Base-by-base conservation (phyloP, 331 rosid genomes). In the Ulmus americana region DNA sequence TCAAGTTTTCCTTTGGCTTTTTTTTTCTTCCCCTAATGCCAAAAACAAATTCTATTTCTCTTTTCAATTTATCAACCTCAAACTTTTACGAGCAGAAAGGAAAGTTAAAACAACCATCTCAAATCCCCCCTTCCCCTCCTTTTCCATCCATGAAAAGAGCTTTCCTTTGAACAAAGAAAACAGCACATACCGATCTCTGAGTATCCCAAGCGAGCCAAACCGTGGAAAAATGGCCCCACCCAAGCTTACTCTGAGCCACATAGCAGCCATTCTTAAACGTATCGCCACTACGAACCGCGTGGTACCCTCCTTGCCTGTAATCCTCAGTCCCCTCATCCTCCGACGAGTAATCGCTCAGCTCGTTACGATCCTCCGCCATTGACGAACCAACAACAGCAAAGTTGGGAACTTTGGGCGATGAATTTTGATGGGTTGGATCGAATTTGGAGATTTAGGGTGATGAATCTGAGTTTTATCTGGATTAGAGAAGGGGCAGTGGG, bases 131-230 rank as follows among this genome's bases (percentile, higher is more conserved):
- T 28, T 28, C 35, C 35, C 4, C 35, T 28, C 1, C 35, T 28
- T 28, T 28, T 28, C 35, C 35, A 28, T 28, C 35, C 35, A 2
- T 28, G 51, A 55, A 51, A 6, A 14, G 56, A 39, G 60, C 39
- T 40, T n/a, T 6, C 44, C 12, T 15, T 5, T 9, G 41, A 68
- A 73, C 1, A 71, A 71, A 38, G 2, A 61, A 0, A 71, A 49
- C 43, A 13, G 42, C 5, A 40, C 87, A 5, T 68, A 89, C 96
- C 76, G 76, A 84, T 83, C 70, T 82, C 48, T 61, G 81, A 62
- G 80, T 77, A 45, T 89, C 96, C 96, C 96, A 89, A 57, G 96
- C 95, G 53, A 89, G 88, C 96, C 96, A 89, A 8, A 89, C 96
- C 10, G 96, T 89, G 50, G 96, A 89, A 71, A 89, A 86, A 69